Conservation (phyloP, 306 rosid genomes). For the Quercus alba region DNA sequence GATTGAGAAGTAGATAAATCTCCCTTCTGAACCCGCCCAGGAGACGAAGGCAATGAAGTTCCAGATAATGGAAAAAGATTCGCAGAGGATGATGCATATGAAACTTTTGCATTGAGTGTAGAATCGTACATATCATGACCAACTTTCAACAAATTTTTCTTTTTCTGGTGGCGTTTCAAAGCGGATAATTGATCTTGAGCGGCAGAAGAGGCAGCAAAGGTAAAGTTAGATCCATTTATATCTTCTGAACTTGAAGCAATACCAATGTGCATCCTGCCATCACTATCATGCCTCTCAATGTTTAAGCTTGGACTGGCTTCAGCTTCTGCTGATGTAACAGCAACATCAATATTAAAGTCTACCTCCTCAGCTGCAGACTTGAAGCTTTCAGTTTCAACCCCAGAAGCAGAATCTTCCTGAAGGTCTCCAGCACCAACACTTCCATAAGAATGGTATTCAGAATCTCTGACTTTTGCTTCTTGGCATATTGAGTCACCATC, state of each 20-base stretch:
- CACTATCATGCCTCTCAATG: constrained; percentile 35
- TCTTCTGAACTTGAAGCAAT: constrained; percentile 49
- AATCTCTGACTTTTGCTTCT: constrained; percentile 31
- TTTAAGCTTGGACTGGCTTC: constrained; percentile 43
- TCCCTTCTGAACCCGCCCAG: constrained; percentile 43
- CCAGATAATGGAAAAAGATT: constrained; percentile 50
- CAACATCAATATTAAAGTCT: constrained; percentile 41
- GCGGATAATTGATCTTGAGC: constrained; percentile 52
- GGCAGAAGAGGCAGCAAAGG: constrained; percentile 73
- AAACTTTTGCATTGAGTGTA: constrained; percentile 45
- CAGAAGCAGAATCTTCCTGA: constrained; percentile 56
- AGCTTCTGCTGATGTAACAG: constrained; percentile 39
- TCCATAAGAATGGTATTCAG: constrained; percentile 24
- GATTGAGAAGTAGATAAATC: constrained; percentile 39
- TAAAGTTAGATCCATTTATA: constrained; percentile 54
- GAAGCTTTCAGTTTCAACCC: constrained; percentile 81
- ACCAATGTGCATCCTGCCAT: constrained; percentile 34
- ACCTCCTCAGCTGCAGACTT: constrained; percentile 71
- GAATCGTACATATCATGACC: constrained; percentile 53
- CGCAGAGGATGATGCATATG: constrained; percentile 58
- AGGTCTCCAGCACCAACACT: constrained; percentile 37
- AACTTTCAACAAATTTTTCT: constrained; percentile 54
- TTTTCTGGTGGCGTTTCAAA: constrained; percentile 57
- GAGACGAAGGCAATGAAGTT: constrained; percentile 43
- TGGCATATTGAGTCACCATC: constrained; percentile 23